Evolutionary conservation across 352 stramenopile genomes (phyloP), one percentile per base, ranked within the genome.

Genomic region (Globisporangium rhizosaccharum): DNA sequence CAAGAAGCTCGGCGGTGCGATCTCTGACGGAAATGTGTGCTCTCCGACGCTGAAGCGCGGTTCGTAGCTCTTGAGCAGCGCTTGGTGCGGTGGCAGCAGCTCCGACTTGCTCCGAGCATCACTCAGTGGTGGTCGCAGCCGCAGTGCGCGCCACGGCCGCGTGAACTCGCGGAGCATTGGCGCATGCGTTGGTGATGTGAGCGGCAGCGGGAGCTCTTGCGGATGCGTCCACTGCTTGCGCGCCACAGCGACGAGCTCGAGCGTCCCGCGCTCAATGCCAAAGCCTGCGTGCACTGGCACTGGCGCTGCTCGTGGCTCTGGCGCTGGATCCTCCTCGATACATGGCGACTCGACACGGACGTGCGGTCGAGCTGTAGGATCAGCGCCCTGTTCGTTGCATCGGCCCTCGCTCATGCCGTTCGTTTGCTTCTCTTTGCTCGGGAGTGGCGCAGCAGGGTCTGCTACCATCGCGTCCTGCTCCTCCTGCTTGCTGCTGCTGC

Each of bases 21-120:
- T 41, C n/a, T 78, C 66, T 0, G 66, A 75, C 1, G 73, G 68
- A 62, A 88, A 88, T 1, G 82, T 89, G 2, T 66, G 59, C 9
- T 81, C 70, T 0, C 66, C 60, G 0, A 59, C 52, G 3, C 39
- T 57, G 36, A 80, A 86, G 1, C 78, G 75, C 8, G 79, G 72
- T 46, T 91, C 79, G 44, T 91, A 91, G 57, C 74, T 83, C 59
- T 82, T 87, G 49, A 89, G 55, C 37, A 89, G 51, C 17, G 69
- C 76, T 2, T 71, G 54, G 5, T 82, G 68, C 64, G 54, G 53
- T 1, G 25, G 20, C 51, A 60, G 44, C 57, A 7, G 14, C 57
- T 46, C 53, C 37, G 3, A 17, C 51, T 8, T 42, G 48, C 12
- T 41, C 20, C 44, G 28, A 36, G 39, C 28, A 9, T 56, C 46